Percentiles rank a stretch among this genome's conserved stretches.
Evolutionary conservation across 1,284 basidiomycete species (phyloP).

Genomic region (Pyrrhoderma lamaoense): DNA sequence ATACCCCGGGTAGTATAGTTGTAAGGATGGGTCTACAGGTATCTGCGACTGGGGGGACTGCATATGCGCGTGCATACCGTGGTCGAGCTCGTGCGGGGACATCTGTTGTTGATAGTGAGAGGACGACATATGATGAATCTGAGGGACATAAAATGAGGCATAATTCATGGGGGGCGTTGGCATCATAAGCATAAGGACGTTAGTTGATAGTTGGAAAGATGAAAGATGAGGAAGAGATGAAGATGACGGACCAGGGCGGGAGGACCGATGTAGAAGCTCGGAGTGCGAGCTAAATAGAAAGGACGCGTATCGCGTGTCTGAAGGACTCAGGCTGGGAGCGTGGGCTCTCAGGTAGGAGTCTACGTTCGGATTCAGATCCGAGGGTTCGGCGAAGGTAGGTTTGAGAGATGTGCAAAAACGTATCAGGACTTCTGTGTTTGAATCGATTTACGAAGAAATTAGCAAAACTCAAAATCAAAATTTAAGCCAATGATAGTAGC

Average conservation of each 20-base stretch:
- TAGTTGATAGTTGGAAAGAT: neutral
- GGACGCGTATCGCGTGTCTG: conserved; percentile 9
- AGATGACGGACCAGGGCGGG: conserved; percentile 11
- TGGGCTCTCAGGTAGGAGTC: neutral
- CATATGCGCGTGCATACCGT: conserved; percentile 12
- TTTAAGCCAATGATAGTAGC: neutral
- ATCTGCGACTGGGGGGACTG: conserved; percentile 17
- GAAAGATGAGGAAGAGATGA: neutral
- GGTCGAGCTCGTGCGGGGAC: conserved; percentile 13
- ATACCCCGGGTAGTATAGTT: conserved; percentile 16
- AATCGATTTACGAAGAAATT: conserved; percentile 4
- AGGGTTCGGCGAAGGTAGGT: conserved; percentile 14
- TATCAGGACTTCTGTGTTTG: conserved; percentile 10
- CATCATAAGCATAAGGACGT: conserved; percentile 10
- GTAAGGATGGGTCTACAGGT: conserved; percentile 16
- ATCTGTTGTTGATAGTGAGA: conserved; percentile 14
- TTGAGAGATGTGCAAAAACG: conserved; percentile 7
- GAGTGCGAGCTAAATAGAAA: conserved; percentile 15
- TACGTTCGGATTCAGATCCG: conserved; percentile 10
- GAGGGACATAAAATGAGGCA: conserved; percentile 14
- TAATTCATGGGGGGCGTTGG: conserved; percentile 9
- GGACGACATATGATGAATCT: conserved; percentile 13
- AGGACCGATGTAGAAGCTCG: conserved; percentile 6
- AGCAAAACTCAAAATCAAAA: neutral
- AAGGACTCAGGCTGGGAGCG: conserved; percentile 1